Conservation (phyloP, 139 green algal species). For the Raphidocelis subcapitata region DNA sequence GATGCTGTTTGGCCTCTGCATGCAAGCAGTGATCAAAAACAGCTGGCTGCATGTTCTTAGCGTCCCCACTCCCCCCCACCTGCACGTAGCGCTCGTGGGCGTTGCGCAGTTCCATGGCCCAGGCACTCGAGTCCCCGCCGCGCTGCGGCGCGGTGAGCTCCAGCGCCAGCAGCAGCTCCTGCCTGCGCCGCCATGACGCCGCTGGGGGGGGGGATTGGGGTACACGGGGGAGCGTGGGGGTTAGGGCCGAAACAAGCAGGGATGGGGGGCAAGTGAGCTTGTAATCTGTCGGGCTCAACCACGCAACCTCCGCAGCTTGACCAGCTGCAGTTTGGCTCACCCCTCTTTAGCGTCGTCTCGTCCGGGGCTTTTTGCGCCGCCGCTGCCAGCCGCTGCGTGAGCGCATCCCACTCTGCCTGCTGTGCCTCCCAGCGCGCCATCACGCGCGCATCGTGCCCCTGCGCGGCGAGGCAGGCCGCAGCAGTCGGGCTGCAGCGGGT, state of each 20-base stretch:
- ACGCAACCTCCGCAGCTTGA: too few relatives aligned
- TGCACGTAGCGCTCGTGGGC: constrained; percentile 18
- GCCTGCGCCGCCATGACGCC: constrained; percentile 18
- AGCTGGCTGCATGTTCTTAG: too few relatives aligned
- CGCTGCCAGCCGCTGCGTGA: not conserved
- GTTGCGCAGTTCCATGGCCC: constrained; percentile 9
- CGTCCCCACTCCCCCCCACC: constrained; percentile 2
- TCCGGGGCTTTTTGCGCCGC: constrained; percentile 1
- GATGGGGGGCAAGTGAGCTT: too few relatives aligned
- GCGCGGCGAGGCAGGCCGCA: too few relatives aligned
- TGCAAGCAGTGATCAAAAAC: not conserved
- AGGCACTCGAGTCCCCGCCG: not conserved
- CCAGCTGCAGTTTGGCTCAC: too few relatives aligned
- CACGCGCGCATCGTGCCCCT: constrained; percentile 16
- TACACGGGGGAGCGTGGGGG: too few relatives aligned
- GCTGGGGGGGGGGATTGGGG: too few relatives aligned
- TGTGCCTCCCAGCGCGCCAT: constrained; percentile 11
- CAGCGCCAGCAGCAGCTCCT: constrained; percentile 9
- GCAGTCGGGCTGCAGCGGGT: too few relatives aligned
- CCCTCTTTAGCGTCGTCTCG: not conserved
- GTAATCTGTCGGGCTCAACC: too few relatives aligned
- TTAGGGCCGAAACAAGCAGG: too few relatives aligned
- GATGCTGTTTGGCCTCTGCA: not conserved
- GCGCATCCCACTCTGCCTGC: constrained; percentile 8
- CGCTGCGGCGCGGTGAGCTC: constrained; percentile 10